Base-by-base conservation (phyloP, 805 yeast genomes). In the Lipomyces spencermartinsiae region DNA sequence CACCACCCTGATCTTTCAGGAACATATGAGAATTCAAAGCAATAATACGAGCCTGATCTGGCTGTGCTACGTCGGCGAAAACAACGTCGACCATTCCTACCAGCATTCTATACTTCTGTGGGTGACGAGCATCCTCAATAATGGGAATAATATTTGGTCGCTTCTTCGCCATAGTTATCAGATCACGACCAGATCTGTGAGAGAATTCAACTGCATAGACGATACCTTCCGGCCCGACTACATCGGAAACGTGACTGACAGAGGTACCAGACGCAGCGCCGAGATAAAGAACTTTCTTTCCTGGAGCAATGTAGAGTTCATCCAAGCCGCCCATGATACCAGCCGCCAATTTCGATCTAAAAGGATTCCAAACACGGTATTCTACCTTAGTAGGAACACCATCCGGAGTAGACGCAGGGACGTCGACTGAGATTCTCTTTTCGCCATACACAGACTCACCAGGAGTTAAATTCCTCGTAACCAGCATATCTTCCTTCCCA, bases 261-360 rank as follows among this genome's bases (percentile, higher is more conserved):
- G 98, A 93, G 64, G 99, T 95, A 86, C 99, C 99, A 66, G 97
- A 92, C 76, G 99, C 99, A 78, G 99, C 99, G 87, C 99, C 99
- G 78, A 95, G 83, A 82, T 95, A 95, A 73, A 95, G 85, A 64
- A 95, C 98, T 85, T 95, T 95, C 85, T 91, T 92, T 79, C 99
- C 99, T 78, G 99, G 99, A 66, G 91, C 96, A 82, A 95, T 91
- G 85, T 93, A 96, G 76, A 95, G 83, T 84, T 95, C 98, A 80
- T 94, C 99, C 76, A 95, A 84, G 90, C 99, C 99, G 84, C 99
- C 99, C 92, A 95, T 91, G 75, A 95, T 92, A 91, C 99, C 99
- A 72, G 99, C 99, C 80, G 99, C 99, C 84, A 95, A 86, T 87
- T 95, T 95, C 69, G 98, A 94, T 89, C 99, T 91, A 91, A 95